These are phyloP conservation scores for Polytolypa hystricis DNA, from an alignment of 2,329 filamentous ascomycete species.

Conservation along the genomic window DNA sequence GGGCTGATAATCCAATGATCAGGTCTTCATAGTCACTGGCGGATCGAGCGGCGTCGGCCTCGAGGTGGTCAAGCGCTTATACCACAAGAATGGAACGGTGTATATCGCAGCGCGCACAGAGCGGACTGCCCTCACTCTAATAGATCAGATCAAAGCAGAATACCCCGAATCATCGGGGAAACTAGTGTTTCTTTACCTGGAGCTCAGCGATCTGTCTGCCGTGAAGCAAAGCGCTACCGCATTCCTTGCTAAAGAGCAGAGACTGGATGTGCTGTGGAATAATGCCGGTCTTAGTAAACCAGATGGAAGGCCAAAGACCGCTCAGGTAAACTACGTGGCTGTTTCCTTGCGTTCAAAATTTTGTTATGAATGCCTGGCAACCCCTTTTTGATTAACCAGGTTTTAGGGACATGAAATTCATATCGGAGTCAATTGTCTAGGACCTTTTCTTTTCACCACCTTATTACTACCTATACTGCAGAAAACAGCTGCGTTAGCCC, in stretches of 20 bases:
- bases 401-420: constrained; percentile 27
- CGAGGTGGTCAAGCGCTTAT: constrained; percentile 30
- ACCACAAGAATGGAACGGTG: constrained; percentile 32
- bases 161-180: constrained; percentile 23
- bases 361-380: no score
- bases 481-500: constrained; percentile 17
- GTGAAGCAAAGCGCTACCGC: constrained; percentile 27
- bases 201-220: constrained; percentile 30
- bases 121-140: constrained; percentile 29
- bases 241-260: constrained; percentile 25
- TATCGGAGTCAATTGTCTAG: constrained; percentile 32
- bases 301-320: no score
- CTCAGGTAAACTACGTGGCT: background rate
- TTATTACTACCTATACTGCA: constrained; percentile 26
- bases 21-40: constrained; percentile 32
- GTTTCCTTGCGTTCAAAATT: no score
- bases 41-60: constrained; percentile 30
- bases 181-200: constrained; percentile 27
- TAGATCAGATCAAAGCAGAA: constrained; percentile 25
- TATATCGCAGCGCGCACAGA: constrained; percentile 34
- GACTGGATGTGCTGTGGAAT: constrained; percentile 30
- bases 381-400: no score
- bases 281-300: constrained; percentile 26
- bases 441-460: constrained; percentile 30
- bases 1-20: background rate